These are phyloP conservation scores for Stephania japonica DNA, from an alignment of 164 flowering plant genomes.

Conservation along the genomic window DNA sequence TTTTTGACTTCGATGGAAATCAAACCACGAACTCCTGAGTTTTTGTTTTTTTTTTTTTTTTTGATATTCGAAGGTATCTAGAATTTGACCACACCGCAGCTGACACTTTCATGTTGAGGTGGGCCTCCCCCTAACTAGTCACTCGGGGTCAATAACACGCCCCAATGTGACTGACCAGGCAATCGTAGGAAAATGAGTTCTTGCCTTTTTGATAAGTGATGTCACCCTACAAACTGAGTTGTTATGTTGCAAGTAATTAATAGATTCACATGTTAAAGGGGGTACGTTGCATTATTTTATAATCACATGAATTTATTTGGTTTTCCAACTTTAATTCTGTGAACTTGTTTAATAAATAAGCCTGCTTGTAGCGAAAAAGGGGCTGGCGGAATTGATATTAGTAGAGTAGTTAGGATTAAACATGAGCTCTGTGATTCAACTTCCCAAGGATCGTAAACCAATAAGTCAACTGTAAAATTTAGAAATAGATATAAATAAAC, in stretches of 20 bases:
- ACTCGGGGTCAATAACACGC: no score
- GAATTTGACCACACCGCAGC: no score
- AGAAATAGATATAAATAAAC: background rate
- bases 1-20: no score
- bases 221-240: no score
- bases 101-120: no score
- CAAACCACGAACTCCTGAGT: no score
- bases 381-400: background rate
- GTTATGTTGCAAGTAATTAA: background rate
- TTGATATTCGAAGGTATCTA: no score
- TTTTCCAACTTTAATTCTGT: background rate
- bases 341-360: background rate
- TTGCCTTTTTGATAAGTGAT: no score
- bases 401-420: background rate
- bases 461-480: background rate
- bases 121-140: no score
- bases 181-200: no score
- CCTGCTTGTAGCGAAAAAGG: background rate
- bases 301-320: background rate
- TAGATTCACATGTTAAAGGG: background rate
- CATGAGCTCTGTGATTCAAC: conserved; percentile 7
- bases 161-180: no score
- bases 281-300: background rate
- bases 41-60: no score
- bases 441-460: background rate